Conservation (phyloP, 768 basidiomycete genomes). For the Russula emetica region DNA sequence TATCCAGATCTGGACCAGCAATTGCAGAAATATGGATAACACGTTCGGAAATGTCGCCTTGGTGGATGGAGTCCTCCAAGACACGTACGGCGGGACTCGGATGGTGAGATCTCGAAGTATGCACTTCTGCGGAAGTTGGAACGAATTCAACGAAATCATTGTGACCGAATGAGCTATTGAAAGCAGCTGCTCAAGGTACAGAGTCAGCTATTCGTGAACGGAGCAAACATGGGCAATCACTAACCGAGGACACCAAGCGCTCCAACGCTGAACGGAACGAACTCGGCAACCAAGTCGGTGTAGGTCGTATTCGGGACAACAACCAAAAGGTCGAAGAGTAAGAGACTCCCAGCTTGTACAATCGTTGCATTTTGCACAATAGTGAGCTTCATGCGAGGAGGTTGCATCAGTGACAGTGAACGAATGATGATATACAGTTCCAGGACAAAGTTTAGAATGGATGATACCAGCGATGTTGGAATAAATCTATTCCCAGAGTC, state of each 20-base stretch:
- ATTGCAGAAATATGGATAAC: slow-evolving; percentile 4
- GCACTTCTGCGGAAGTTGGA: not conserved
- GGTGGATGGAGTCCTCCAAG: not conserved
- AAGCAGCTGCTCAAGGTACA: slow-evolving; percentile 25
- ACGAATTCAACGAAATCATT: not conserved
- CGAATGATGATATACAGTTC: slow-evolving; percentile 41
- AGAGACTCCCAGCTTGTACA: slow-evolving; percentile 38
- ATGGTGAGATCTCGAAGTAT: not conserved
- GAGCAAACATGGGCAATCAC: slow-evolving; percentile 22
- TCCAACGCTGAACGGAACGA: slow-evolving; percentile 42
- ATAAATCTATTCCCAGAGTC: slow-evolving; percentile 36
- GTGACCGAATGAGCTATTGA: slow-evolving; percentile 16
- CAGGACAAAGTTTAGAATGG: slow-evolving; percentile 36
- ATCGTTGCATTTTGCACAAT: slow-evolving; percentile 34
- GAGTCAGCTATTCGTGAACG: slow-evolving; percentile 5
- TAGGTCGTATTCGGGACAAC: slow-evolving; percentile 37
- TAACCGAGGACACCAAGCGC: slow-evolving; percentile 42
- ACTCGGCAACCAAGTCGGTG: slow-evolving; percentile 40
- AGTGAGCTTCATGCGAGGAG: slow-evolving; percentile 27
- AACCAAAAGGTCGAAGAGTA: slow-evolving; percentile 43
- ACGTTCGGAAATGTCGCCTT: not conserved
- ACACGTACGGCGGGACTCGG: not conserved
- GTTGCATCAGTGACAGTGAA: slow-evolving; percentile 32
- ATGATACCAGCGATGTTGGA: slow-evolving; percentile 38
- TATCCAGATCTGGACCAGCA: not conserved